Base-by-base conservation (phyloP, 345 rosid genomes). In the Citrus mangshanensis region DNA sequence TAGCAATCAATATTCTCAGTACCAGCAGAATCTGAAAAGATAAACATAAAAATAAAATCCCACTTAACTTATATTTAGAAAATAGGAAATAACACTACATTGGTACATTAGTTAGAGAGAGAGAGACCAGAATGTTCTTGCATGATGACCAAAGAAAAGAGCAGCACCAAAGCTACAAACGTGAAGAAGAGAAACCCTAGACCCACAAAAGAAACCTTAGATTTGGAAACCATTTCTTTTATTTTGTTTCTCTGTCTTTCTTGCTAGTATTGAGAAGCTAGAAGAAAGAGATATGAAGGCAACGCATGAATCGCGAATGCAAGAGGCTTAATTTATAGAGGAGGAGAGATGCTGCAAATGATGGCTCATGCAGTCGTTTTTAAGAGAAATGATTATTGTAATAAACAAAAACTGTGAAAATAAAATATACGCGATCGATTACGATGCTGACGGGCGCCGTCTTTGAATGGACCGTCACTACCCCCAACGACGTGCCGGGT, bases 361-460 rank as follows among this genome's bases (percentile, higher is more conserved):
- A 88, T 90, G 88, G 88, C 85, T 28, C 56, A 51, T 79, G 91
- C 90, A 86, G 93, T 90, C 90, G 85, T 80, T 84, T 84, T 65
- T 75, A 66, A 9, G 85, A 73, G 85, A 84, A 70, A 84, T 86
- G 68, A 83, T 81, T 77, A 83, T 81, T 76, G 65, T 18, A 9
- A 54, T 18, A 22, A 34, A 25, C 14, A 22, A 18, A 5, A 37
- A 21, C 34, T 22, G 64, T 64, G 25, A 56, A 61, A 69, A 37
- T 38, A 65, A 67, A 22, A 49, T 34, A 49, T n/a, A 27, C 67
- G 27, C 32, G 37, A 16, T 32, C 18, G 60, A 64, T 38, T 32
- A 60, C n/a, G 70, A 80, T 75, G 66, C 82, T 79, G 84, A 74
- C 69, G 86, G 86, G 87, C 88, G 90, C 87, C 83, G 86, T 79